A percentile compares a stretch with the other conserved stretches of the same genome.
Evolutionary conservation across 176 grass and related monocot genomes (phyloP).

Genomic region (Hsuehochloa calcarea): DNA sequence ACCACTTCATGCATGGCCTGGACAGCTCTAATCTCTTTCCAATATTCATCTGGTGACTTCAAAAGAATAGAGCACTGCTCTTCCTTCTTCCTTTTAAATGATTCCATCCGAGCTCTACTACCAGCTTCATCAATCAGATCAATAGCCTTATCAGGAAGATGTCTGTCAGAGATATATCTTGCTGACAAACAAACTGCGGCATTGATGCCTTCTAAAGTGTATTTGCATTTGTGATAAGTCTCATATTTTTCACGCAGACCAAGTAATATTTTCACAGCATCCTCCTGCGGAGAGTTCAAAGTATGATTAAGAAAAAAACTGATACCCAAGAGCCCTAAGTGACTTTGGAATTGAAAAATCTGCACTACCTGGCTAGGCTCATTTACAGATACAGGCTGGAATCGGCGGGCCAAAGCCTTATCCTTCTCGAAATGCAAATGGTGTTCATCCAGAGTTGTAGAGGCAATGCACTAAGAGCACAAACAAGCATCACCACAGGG

Average conservation of each 20-base stretch:
- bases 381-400: slow-evolving; percentile 82
- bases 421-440: slow-evolving; percentile 94
- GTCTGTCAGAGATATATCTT: slow-evolving; percentile 94
- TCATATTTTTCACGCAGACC: slow-evolving; percentile 88
- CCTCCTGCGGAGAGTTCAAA: slow-evolving; percentile 54
- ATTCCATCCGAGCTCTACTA: slow-evolving; percentile 82
- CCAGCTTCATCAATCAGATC: slow-evolving; percentile 99
- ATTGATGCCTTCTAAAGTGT: slow-evolving; percentile 78
- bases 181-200: slow-evolving; percentile 92
- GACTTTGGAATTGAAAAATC: slow-evolving; percentile 19
- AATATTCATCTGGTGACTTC: slow-evolving; percentile 88
- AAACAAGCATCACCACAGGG: slow-evolving; percentile 3
- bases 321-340: slow-evolving; percentile 7
- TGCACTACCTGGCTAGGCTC: slow-evolving; percentile 82
- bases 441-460: slow-evolving; percentile 88
- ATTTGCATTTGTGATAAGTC: slow-evolving; percentile 85
- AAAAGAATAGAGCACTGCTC: slow-evolving; percentile 71
- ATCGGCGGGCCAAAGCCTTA: slow-evolving; percentile 94
- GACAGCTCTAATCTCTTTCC: slow-evolving; percentile 96
- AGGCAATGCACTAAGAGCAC: slow-evolving; percentile 78
- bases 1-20: slow-evolving; percentile 91
- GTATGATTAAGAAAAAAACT: slow-evolving; percentile 19
- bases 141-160: slow-evolving; percentile 96
- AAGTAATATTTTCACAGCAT: slow-evolving; percentile 81
- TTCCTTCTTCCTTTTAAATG: slow-evolving; percentile 90